Conservation (phyloP, 2,329 filamentous ascomycete species). For the Curvularia sp. region DNA sequence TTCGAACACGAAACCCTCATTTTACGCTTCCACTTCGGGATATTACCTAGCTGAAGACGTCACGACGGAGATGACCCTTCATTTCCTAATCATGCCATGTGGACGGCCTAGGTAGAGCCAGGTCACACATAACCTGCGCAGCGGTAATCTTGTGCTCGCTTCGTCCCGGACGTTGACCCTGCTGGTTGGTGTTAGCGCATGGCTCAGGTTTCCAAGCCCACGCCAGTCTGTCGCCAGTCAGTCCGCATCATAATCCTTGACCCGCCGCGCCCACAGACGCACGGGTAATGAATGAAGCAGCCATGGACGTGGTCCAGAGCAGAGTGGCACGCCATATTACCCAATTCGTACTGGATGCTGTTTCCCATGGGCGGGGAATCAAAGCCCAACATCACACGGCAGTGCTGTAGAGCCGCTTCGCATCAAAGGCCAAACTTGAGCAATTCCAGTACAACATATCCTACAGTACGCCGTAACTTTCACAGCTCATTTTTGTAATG, state of each 20-base stretch:
- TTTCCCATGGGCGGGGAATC: slow-evolving; percentile 10
- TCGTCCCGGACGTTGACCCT: slow-evolving; percentile 52
- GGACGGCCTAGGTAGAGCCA: slow-evolving; percentile 36
- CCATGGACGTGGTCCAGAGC: slow-evolving; percentile 30
- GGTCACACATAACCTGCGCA: slow-evolving; percentile 37
- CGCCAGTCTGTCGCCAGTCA: slow-evolving; percentile 22
- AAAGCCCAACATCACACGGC: slow-evolving; percentile 8
- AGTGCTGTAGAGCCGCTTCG: slow-evolving; percentile 1
- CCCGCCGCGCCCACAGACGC: slow-evolving; percentile 32
- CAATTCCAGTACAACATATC: slow-evolving; percentile 3
- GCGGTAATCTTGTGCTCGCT: slow-evolving; percentile 49
- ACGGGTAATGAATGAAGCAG: slow-evolving; percentile 24
- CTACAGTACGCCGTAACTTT: slow-evolving; percentile 1
- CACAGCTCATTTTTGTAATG: not conserved
- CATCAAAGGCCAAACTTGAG: slow-evolving; percentile 1
- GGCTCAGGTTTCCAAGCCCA: slow-evolving; percentile 34
- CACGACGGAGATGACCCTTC: slow-evolving; percentile 47
- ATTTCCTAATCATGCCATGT: slow-evolving; percentile 48
- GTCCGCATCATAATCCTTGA: slow-evolving; percentile 35
- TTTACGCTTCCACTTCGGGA: slow-evolving; percentile 43
- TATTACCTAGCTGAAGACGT: slow-evolving; percentile 41
- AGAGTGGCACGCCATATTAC: slow-evolving; percentile 19
- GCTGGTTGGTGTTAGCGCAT: slow-evolving; percentile 43
- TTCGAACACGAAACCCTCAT: slow-evolving; percentile 46
- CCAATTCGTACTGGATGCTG: slow-evolving; percentile 12